A percentile compares a stretch with the other conserved stretches of the same genome.
phyloP scores from a whole-genome alignment of 768 basidiomycete species.

The Pleurotus tuber-regium region DNA sequence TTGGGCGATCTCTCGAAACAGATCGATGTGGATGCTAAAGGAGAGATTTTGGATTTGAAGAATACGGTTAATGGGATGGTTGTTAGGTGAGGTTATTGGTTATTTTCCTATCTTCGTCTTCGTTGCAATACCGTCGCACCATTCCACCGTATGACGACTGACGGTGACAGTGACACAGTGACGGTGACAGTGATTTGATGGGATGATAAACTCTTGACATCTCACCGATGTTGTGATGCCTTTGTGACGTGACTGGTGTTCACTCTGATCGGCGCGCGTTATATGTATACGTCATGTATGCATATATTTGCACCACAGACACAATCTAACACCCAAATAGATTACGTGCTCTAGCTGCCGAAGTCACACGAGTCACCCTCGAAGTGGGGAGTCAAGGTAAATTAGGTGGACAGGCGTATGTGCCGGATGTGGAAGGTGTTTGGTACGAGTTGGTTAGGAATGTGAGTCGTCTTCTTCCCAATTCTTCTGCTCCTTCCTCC shows the following conservation, averaged over 20 bases:
- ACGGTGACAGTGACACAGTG: too few species aligned
- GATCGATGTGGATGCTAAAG: constrained; percentile 87
- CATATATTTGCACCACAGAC: too few species aligned
- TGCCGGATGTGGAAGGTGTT: constrained; percentile 84
- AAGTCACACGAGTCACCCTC: constrained; percentile 79
- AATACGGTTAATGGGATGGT: constrained; percentile 61
- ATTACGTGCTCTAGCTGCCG: constrained; percentile 67
- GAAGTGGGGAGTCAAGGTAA: constrained; percentile 91
- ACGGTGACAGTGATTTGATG: too few species aligned
- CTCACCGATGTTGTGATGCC: too few species aligned
- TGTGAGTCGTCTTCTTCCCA: constrained; percentile 33
- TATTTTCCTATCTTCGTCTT: not conserved
- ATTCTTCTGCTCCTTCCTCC: too few species aligned
- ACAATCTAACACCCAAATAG: too few species aligned
- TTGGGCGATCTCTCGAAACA: constrained; percentile 84
- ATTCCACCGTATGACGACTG: too few species aligned
- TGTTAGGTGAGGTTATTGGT: constrained; percentile 30
- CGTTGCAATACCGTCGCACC: too few species aligned
- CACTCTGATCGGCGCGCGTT: too few species aligned
- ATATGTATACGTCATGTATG: too few species aligned
- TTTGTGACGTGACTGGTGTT: too few species aligned
- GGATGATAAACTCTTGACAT: too few species aligned
- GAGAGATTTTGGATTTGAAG: constrained; percentile 84
- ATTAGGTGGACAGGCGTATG: constrained; percentile 82
- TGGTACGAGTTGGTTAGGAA: constrained; percentile 80